phyloP scores from a whole-genome alignment of 306 rosid genomes.

The Dalbergia cochinchinensis region DNA sequence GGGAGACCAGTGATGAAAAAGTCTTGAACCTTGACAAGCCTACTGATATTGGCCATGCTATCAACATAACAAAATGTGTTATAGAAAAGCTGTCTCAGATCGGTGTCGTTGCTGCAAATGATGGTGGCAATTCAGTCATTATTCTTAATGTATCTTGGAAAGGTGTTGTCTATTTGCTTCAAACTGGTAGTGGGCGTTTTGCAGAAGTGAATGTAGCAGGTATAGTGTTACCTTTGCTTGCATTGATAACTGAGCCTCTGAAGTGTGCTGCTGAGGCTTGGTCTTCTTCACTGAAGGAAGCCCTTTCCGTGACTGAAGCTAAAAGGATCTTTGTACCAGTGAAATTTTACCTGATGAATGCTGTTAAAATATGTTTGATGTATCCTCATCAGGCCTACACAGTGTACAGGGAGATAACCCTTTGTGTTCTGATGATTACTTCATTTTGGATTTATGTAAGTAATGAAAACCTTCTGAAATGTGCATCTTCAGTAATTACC shows the following conservation, averaged over 20 bases:
- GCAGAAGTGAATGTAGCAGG: constrained; percentile 59
- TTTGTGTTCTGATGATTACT: constrained; percentile 68
- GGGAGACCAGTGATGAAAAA: constrained; percentile 58
- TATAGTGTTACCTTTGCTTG: constrained; percentile 64
- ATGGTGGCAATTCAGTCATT: constrained; percentile 81
- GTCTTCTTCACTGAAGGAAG: constrained; percentile 62
- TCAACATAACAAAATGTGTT: constrained; percentile 62
- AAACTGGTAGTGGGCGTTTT: constrained; percentile 64
- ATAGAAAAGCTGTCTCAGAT: constrained; percentile 73
- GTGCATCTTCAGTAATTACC: constrained; percentile 62
- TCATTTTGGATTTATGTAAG: constrained; percentile 67
- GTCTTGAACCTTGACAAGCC: constrained; percentile 49
- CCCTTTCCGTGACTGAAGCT: constrained; percentile 78
- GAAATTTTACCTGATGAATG: constrained; percentile 84
- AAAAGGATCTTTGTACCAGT: constrained; percentile 84
- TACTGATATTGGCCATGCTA: constrained; percentile 55
- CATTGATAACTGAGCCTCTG: constrained; percentile 72
- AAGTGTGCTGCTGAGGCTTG: constrained; percentile 76
- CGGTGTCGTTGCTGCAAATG: constrained; percentile 84
- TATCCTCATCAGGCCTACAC: constrained; percentile 78
- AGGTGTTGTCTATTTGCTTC: constrained; percentile 92
- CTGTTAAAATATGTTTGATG: constrained; percentile 74
- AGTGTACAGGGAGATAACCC: constrained; percentile 67
- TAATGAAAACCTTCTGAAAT: constrained; percentile 61
- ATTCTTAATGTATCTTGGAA: constrained; percentile 91